A percentile compares a stretch with the other conserved stretches of the same genome.
Conservation (phyloP, 768 basidiomycete genomes). For the Boletus insuetus region DNA sequence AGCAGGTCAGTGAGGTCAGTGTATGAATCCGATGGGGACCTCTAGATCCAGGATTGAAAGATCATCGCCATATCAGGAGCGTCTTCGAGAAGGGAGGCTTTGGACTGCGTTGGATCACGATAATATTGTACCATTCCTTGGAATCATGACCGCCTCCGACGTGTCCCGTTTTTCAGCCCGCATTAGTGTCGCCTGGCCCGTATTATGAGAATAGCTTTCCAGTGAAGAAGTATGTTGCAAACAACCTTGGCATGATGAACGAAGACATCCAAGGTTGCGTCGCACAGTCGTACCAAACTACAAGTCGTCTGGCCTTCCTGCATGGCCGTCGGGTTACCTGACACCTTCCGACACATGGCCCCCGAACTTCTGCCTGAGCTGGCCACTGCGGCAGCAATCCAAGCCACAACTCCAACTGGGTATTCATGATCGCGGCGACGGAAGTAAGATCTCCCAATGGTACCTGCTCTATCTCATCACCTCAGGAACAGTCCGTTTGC, state of each 20-base stretch:
- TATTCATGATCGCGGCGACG: slow-evolving; percentile 36
- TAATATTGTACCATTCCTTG: slow-evolving; percentile 27
- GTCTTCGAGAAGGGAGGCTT: slow-evolving; percentile 27
- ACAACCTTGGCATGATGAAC: background rate
- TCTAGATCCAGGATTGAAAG: background rate
- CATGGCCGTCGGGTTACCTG: slow-evolving; percentile 28
- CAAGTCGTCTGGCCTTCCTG: slow-evolving; percentile 24
- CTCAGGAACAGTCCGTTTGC: background rate
- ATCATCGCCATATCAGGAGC: slow-evolving; percentile 16
- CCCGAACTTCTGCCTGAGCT: slow-evolving; percentile 29
- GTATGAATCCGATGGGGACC: background rate
- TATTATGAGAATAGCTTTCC: slow-evolving; percentile 23
- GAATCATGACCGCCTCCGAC: slow-evolving; percentile 17
- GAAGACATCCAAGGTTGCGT: background rate
- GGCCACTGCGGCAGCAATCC: slow-evolving; percentile 12
- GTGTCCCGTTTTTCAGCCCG: slow-evolving; percentile 15
- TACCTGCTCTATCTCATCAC: background rate
- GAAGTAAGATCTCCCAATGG: slow-evolving; percentile 24
- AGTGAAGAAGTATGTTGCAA: slow-evolving; percentile 15
- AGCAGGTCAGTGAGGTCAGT: slow-evolving; percentile 17
- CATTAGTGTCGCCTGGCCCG: slow-evolving; percentile 25
- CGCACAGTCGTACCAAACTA: slow-evolving; percentile 19
- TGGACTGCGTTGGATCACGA: slow-evolving; percentile 23
- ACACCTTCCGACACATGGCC: slow-evolving; percentile 41
- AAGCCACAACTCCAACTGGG: slow-evolving; percentile 31